Conservation (phyloP, 129 eudicot species). For the Mikania micrantha region DNA sequence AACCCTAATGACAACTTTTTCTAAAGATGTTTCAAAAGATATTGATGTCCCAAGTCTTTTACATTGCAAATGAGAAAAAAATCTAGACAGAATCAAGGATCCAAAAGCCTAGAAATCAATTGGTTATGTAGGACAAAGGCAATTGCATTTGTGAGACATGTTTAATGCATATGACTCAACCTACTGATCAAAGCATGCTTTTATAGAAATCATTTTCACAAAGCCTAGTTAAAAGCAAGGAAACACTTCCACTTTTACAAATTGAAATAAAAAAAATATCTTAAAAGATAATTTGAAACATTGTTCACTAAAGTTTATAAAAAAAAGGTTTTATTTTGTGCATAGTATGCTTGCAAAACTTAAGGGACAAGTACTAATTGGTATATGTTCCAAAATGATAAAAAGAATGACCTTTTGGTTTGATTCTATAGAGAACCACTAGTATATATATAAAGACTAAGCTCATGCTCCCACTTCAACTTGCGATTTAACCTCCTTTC, state of each 20-base stretch:
- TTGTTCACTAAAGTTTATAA: not conserved
- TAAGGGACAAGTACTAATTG: conserved; percentile 33
- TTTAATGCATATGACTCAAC: conserved; percentile 37
- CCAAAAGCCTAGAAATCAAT: conserved; percentile 14
- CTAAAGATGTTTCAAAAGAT: not conserved
- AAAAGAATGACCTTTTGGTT: conserved; percentile 31
- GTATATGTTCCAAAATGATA: conserved; percentile 36
- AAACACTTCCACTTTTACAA: conserved; percentile 18
- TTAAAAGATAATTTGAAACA: conserved; percentile 1
- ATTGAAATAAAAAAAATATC: not conserved
- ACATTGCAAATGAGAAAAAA: not conserved
- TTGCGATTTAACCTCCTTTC: conserved; percentile 18
- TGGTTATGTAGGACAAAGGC: conserved; percentile 15
- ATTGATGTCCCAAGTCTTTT: conserved; percentile 6
- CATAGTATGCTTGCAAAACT: conserved; percentile 31
- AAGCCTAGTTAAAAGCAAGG: conserved; percentile 23
- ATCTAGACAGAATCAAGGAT: conserved; percentile 2
- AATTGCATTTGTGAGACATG: conserved; percentile 35
- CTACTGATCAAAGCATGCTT: conserved; percentile 34
- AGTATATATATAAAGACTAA: conserved; percentile 30
- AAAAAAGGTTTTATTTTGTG: not conserved
- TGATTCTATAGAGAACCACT: conserved; percentile 22
- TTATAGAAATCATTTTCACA: conserved; percentile 24
- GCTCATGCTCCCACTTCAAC: conserved; percentile 19
- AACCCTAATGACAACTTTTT: not conserved